phyloP scores from a whole-genome alignment of 2,329 filamentous ascomycete genomes.

The Conoideocrella luteorostrata region DNA sequence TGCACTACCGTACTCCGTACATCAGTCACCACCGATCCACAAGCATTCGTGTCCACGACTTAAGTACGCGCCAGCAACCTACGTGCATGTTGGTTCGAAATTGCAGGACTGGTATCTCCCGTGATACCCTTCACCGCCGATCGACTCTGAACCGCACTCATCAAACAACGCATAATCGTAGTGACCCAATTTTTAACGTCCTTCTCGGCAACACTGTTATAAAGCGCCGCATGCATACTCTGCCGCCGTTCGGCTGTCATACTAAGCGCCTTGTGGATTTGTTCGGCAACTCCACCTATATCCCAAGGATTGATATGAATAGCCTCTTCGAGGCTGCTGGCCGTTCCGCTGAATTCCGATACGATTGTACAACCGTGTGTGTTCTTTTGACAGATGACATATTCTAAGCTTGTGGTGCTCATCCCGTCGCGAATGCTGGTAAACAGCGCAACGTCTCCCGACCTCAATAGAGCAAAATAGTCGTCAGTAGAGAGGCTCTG shows the following conservation, averaged over 20 bases:
- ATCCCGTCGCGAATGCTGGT: conserved; percentile 93
- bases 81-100: not conserved
- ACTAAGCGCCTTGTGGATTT: conserved; percentile 73
- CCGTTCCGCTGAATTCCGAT: conserved; percentile 95
- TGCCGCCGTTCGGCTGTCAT: conserved; percentile 61
- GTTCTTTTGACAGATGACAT: conserved; percentile 84
- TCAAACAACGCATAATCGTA: conserved; percentile 1
- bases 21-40: too few relatives aligned
- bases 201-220: conserved; percentile 4
- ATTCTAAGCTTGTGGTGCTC: conserved; percentile 96
- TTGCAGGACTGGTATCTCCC: not conserved
- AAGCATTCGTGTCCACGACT: too few relatives aligned
- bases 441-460: conserved; percentile 85
- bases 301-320: conserved; percentile 98
- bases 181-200: conserved; percentile 8
- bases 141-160: conserved; percentile 1
- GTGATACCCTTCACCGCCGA: not conserved
- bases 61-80: not conserved
- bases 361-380: conserved; percentile 82
- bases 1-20: too few relatives aligned
- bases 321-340: conserved; percentile 73
- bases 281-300: conserved; percentile 69
- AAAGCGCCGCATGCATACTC: conserved; percentile 7
- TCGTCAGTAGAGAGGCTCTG: conserved; percentile 84
- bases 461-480: conserved; percentile 84